Conservation (phyloP, 495 filamentous ascomycete species). For the Neurospora sp. region DNA sequence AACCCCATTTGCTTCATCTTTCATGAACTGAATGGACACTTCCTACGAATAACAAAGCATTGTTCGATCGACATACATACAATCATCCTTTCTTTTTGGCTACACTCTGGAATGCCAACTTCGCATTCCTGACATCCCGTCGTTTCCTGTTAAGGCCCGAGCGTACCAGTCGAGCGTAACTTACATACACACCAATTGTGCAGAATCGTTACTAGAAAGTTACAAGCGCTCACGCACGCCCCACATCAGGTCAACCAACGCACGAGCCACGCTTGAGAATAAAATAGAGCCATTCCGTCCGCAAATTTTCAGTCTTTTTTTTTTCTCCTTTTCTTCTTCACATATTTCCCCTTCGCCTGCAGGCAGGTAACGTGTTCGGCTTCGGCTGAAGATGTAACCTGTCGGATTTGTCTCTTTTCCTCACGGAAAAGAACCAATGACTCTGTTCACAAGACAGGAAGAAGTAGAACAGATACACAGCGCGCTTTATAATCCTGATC, state of each 20-base stretch:
- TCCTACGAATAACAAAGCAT: neutral
- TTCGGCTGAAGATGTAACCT: neutral
- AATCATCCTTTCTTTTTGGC: neutral
- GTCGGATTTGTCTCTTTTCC: constrained; percentile 4
- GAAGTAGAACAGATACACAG: constrained; percentile 22
- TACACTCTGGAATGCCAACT: neutral
- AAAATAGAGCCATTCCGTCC: neutral
- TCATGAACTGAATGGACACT: neutral
- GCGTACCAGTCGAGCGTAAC: neutral
- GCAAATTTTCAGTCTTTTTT: constrained; percentile 5
- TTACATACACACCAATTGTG: neutral
- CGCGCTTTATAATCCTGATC: constrained; percentile 30
- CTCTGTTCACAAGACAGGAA: constrained; percentile 13
- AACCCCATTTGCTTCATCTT: neutral
- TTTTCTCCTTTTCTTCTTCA: constrained; percentile 17
- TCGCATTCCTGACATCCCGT: neutral
- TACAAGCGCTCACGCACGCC: neutral
- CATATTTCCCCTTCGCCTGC: constrained; percentile 27
- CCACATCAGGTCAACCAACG: neutral
- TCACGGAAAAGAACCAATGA: constrained; percentile 4
- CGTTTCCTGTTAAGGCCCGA: no score
- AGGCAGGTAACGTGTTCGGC: neutral
- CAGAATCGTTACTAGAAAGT: neutral
- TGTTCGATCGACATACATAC: neutral
- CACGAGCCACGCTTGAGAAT: constrained; percentile 2